Base-by-base conservation (phyloP, 202 grass and related monocot species). In the Saccharum hybrid region DNA sequence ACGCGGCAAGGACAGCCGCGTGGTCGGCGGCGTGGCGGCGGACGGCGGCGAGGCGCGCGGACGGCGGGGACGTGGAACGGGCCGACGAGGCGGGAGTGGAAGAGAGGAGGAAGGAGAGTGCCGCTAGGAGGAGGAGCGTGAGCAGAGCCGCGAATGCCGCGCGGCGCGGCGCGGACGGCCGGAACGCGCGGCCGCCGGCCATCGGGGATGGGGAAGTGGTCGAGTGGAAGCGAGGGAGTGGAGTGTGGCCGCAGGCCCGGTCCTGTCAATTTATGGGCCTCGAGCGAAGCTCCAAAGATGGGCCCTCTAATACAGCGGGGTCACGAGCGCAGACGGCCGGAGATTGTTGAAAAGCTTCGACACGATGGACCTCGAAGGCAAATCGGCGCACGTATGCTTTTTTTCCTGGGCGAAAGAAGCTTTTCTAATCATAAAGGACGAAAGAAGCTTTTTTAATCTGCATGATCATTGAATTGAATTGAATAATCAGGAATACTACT, bases 11-110 rank as follows among this genome's bases (percentile, higher is more conserved):
- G 2, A 98, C 83, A 8, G 89, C 83, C 16, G 96, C 88, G 85
- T 98, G 96, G 78, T 98, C 96, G 30, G 93, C 67, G 4, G 88
- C 93, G 57, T 98, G 96, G 28, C 86, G 87, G 66, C 84, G 88
- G 62, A 94, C 72, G 70, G 90, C 83, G 52, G 90, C 78, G 81
- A 94, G 82, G 49, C 82, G 91, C 62, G 91, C 31, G 74, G 82
- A 69, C 38, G 75, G 73, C 48, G 87, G 63, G 28, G 83, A 42
- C 10, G 63, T 10, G 71, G 82, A 71, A 80, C 33, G 82, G 18
- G 83, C 40, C 2, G 74, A 74, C 52, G 66, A 19, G 42, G 86
- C 7, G 18, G 90, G 82, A 0, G 68, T 59, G 23, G 89, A 84
- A 57, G 89, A 92, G 75, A 98, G 89, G 83, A 98, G 71, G 76